phyloP scores from a whole-genome alignment of 1,284 basidiomycete species.

The Sporisorium iseilematis-ciliati region DNA sequence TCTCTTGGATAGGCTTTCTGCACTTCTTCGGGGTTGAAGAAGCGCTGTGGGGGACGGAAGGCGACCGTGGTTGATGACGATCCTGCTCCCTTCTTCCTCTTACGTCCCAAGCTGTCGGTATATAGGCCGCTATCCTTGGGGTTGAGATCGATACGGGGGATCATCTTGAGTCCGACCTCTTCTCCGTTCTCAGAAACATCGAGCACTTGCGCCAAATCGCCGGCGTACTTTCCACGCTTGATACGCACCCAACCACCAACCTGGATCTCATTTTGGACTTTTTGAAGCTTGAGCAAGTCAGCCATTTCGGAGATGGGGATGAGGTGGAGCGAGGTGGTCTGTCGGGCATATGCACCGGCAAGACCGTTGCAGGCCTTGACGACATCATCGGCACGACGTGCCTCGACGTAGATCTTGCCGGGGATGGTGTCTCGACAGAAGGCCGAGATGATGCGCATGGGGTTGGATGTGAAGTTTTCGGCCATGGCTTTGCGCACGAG shows the following conservation, averaged over 20 bases:
- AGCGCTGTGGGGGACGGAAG: slow-evolving; percentile 87
- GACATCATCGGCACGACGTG: slow-evolving; percentile 87
- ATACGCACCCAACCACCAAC: slow-evolving; percentile 95
- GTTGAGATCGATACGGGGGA: slow-evolving; percentile 95
- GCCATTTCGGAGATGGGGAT: slow-evolving; percentile 99
- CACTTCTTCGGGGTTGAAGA: slow-evolving; percentile 96
- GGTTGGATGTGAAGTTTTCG: slow-evolving; percentile 73
- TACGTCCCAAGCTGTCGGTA: slow-evolving; percentile 69
- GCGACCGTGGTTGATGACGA: slow-evolving; percentile 63
- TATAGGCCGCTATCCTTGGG: slow-evolving; percentile 68
- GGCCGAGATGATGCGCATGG: slow-evolving; percentile 87
- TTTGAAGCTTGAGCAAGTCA: slow-evolving; percentile 92
- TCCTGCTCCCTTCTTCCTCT: slow-evolving; percentile 68
- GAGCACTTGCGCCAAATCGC: slow-evolving; percentile 94
- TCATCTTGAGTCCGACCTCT: slow-evolving; percentile 90
- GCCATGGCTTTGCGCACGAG: slow-evolving; percentile 90
- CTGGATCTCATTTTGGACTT: slow-evolving; percentile 86
- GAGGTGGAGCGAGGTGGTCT: slow-evolving; percentile 78
- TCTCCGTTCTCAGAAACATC: slow-evolving; percentile 94
- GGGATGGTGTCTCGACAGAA: slow-evolving; percentile 95
- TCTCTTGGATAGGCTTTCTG: slow-evolving; percentile 84
- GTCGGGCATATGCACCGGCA: slow-evolving; percentile 83
- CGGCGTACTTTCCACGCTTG: slow-evolving; percentile 90
- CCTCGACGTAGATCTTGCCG: slow-evolving; percentile 96
- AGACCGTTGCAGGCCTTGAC: slow-evolving; percentile 87